phyloP scores from a whole-genome alignment of 495 filamentous ascomycete species.

The Aspergillus nanangensis region DNA sequence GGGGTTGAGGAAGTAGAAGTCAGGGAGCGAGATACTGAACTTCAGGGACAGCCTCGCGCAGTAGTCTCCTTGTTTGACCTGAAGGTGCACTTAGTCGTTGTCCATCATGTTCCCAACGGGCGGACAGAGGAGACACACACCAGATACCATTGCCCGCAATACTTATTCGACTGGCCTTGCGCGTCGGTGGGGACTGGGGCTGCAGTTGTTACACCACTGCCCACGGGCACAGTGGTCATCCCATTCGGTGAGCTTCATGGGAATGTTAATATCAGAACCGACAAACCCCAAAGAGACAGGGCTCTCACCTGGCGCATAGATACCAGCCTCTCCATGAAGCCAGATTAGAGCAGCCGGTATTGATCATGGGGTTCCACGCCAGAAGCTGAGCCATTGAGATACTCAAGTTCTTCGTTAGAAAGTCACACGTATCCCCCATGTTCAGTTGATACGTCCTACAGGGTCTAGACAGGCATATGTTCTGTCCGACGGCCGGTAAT shows the following conservation, averaged over 20 bases:
- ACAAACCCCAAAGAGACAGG: not conserved
- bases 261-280: too few relatives aligned
- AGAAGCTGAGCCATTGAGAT: not conserved
- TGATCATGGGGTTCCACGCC: not conserved
- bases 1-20: slow-evolving; percentile 7
- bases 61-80: slow-evolving; percentile 5
- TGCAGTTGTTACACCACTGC: not conserved
- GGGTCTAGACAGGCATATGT: not conserved
- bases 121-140: too few relatives aligned
- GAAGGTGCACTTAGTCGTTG: too few relatives aligned
- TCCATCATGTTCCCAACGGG: too few relatives aligned
- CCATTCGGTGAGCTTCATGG: not conserved
- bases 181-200: not conserved
- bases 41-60: slow-evolving; percentile 5
- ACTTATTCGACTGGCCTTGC: not conserved
- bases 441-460: not conserved
- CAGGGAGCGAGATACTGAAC: slow-evolving; percentile 4
- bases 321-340: not conserved
- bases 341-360: not conserved
- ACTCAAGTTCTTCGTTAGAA: not conserved
- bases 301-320: not conserved
- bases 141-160: not conserved
- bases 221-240: not conserved
- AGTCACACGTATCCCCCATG: not conserved
- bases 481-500: not conserved